Evolutionary conservation across 2,329 filamentous ascomycete genomes (phyloP).

Genomic region (Stagonosporopsis rhizophila): DNA sequence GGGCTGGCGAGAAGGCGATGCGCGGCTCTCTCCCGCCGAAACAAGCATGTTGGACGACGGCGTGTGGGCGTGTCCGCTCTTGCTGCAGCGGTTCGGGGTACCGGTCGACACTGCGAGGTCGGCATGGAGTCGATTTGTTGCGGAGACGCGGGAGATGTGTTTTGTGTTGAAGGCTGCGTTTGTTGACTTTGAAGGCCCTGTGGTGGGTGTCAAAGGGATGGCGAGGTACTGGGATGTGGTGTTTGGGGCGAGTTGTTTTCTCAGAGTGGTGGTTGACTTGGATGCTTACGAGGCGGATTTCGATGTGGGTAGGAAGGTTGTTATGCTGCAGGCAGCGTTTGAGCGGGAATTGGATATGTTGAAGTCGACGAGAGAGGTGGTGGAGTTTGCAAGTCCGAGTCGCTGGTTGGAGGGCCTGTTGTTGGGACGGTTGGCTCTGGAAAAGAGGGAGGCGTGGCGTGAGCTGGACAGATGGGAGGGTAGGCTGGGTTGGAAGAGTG

Average conservation of each 20-base stretch:
- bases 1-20: neutral
- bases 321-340: neutral
- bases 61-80: constrained; percentile 4
- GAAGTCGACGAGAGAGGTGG: neutral
- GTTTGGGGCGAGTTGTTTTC: neutral
- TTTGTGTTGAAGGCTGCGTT: neutral
- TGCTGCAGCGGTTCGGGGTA: constrained; percentile 1
- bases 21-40: neutral
- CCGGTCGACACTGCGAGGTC: neutral
- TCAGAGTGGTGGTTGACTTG: neutral
- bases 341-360: neutral
- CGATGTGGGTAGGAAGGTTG: neutral
- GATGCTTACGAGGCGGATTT: neutral
- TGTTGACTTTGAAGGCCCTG: neutral
- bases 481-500: neutral
- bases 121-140: neutral
- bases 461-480: no score
- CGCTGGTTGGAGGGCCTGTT: constrained; percentile 3
- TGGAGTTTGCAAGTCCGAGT: neutral
- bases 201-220: neutral
- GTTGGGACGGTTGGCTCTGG: neutral
- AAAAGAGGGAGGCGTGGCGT: neutral
- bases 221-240: neutral
- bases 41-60: neutral
- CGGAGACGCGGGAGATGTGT: neutral